Evolutionary conservation across 208 protist genomes (phyloP), one percentile per base, ranked within the genome.

Genomic region (Trypanosoma platydactyli): DNA sequence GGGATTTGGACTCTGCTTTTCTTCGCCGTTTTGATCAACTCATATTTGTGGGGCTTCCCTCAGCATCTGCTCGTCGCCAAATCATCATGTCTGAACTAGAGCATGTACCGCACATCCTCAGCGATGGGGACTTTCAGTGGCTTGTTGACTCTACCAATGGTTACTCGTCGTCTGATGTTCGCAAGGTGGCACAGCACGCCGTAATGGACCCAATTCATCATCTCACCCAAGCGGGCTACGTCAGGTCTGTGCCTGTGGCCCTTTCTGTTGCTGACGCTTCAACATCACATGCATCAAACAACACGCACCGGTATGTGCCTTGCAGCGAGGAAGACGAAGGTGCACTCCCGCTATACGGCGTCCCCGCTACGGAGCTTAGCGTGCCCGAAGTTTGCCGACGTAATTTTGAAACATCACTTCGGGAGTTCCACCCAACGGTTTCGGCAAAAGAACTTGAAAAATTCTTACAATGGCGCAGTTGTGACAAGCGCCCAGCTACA

Each of bases 141-240:
- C 38, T 97, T 13, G 76, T 82, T 16, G 42, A 73, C 25, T 49
- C 45, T 6, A 90, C 80, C 13, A 79, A 91, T 9, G 82, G 84
- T 38, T 98, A 88, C 72, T 96, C 95, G 9, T 84, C 95, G 24
- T 91, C 97, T 0, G 98, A 99, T 73, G 81, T 99, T 70, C 68
- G 77, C 7, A 91, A 82, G 22, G 41, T 98, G 3, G 76, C 95
- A 1, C 89, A 86, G 1, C 93, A 98, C 30, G 97, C 97, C 0
- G 70, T 98, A 13, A 98, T 99, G 94, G 71, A 80, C 49, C 98
- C 98, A 0, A 78, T 99, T 33, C 71, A 89, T 22, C 62, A 64
- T 3, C 72, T 98, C 12, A 68, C 98, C 53, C 73, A 58, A 33
- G 64, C 94, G 22, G 46, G 68, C 1, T 74, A 81, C 49, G 48